phyloP scores from a whole-genome alignment of 106 monocot genomes.

The Platanthera guangdongensis region DNA sequence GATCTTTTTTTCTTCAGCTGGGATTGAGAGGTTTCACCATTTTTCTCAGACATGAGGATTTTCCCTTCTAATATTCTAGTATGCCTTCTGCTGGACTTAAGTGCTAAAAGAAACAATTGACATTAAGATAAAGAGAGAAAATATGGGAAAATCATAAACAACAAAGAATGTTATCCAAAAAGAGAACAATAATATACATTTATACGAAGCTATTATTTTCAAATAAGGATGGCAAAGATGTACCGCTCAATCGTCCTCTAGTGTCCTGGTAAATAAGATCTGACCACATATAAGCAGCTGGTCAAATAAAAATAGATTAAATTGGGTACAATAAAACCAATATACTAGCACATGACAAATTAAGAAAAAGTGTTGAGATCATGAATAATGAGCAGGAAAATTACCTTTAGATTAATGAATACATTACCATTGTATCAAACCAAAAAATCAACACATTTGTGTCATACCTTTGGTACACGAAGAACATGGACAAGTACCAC shows the following conservation, averaged over 20 bases:
- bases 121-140: neutral
- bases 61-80: slow-evolving; percentile 5
- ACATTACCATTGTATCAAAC: neutral
- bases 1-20: neutral
- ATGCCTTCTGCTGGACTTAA: slow-evolving; percentile 4
- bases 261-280: slow-evolving; percentile 8
- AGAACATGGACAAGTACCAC: slow-evolving; percentile 5
- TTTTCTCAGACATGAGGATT: neutral
- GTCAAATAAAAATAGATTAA: neutral
- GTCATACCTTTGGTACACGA: neutral
- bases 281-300: slow-evolving; percentile 10
- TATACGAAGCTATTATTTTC: neutral
- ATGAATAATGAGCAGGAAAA: neutral
- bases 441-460: neutral
- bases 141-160: neutral
- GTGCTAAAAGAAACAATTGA: neutral
- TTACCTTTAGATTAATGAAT: neutral
- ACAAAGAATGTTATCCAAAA: neutral
- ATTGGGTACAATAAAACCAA: neutral
- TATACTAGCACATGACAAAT: neutral
- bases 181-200: neutral
- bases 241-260: slow-evolving; percentile 9
- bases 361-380: neutral
- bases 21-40: slow-evolving; percentile 3
- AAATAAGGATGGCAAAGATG: neutral